Base-by-base conservation (phyloP, 768 basidiomycete genomes). In the Pluteus cervinus region DNA sequence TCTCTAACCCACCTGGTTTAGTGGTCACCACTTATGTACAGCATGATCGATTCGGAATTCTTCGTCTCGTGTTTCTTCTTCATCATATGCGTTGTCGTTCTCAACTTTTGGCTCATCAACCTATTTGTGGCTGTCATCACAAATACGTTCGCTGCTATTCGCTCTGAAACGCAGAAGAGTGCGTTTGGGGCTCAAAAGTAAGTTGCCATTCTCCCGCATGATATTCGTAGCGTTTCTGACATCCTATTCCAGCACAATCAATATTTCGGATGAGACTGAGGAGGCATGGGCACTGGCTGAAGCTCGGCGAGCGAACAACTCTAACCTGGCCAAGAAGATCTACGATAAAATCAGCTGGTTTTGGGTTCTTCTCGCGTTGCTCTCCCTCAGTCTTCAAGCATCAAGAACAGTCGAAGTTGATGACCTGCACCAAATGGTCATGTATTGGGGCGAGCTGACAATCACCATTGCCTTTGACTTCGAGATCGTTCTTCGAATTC, bases 101-200 rank as follows among this genome's bases (percentile, higher is more conserved):
- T 97, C 49, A 94, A 97, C 58, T 89, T 96, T 55, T 90, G 88
- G 88, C 69, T 94, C 41, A 82, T 93, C 68, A 91, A 92, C 55
- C 60, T 96, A 29, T 86, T 93, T 54, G 88, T 96, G 39, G 92
- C 93, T 12, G 91, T 96, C n/a, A 93, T 94, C 45, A 89, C 90
- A 20, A 86, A 90, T 51, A 87, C 88, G 0, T 98, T 98, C 56
- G 78, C 79, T 12, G 86, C 85, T 11, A 96, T 96, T 43, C 69
- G 89, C 24, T 71, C 77, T 4, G 81, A 89, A 51, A 96, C 93
- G 3, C 76, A 81, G 55, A 85, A 83, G 55, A 91, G 87, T 56
- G 94, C 93, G 1, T 98, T 97, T 55, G 91, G 90, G 24, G 88
- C 88, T 21, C 79, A 74, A 3, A 67, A 73, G 80, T 81, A 57